Percentiles rank a stretch among this genome's conserved stretches.
phyloP scores from a whole-genome alignment of 1,139 yeast species.

The Wickerhamomyces sp. region DNA sequence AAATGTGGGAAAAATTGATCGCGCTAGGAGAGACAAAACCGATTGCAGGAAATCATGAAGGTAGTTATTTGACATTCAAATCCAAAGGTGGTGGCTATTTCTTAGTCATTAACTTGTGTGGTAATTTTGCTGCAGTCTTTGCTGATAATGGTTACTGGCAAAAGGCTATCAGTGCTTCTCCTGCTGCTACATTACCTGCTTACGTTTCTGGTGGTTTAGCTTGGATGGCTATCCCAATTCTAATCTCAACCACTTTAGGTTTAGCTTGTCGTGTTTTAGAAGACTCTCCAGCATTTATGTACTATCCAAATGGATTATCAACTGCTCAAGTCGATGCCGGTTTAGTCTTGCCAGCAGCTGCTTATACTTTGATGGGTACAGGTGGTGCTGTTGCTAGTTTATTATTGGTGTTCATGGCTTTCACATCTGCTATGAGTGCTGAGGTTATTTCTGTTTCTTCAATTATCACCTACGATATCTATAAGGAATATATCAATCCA shows the following conservation, averaged over 20 bases:
- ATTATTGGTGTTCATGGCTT: slow-evolving; percentile 77
- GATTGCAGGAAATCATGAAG: slow-evolving; percentile 66
- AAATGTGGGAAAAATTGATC: slow-evolving; percentile 66
- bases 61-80: slow-evolving; percentile 76
- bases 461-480: slow-evolving; percentile 78
- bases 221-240: slow-evolving; percentile 88
- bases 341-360: slow-evolving; percentile 80
- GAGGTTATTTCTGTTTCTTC: slow-evolving; percentile 87
- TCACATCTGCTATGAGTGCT: slow-evolving; percentile 78
- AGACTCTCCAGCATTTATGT: slow-evolving; percentile 65
- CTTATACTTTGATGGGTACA: slow-evolving; percentile 76
- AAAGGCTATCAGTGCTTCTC: slow-evolving; percentile 83
- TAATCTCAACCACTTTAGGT: slow-evolving; percentile 81
- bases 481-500: slow-evolving; percentile 76
- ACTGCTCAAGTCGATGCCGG: slow-evolving; percentile 74
- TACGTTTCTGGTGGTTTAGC: slow-evolving; percentile 86
- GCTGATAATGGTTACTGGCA: slow-evolving; percentile 89
- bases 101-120: slow-evolving; percentile 77
- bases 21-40: slow-evolving; percentile 56
- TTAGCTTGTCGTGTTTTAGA: slow-evolving; percentile 73
- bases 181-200: slow-evolving; percentile 85
- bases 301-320: slow-evolving; percentile 63
- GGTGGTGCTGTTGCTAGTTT: slow-evolving; percentile 85
- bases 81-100: slow-evolving; percentile 78
- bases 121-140: slow-evolving; percentile 87